Base-by-base conservation (phyloP, 208 protist species). In the Leptomonas seymouri region DNA sequence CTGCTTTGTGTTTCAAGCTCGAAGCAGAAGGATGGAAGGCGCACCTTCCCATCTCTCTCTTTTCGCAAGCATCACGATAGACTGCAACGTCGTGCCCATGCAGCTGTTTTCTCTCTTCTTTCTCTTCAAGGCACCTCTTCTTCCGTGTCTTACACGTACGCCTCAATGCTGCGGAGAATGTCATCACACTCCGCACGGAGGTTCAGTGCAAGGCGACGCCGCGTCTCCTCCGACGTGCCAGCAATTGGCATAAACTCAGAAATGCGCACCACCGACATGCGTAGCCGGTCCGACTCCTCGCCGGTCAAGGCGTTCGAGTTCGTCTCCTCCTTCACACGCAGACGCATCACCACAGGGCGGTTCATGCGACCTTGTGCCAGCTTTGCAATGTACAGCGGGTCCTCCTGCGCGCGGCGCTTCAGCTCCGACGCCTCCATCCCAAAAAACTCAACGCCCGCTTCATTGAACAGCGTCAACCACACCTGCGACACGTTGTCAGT, bases 401-500 rank as follows among this genome's bases (percentile, higher is more conserved):
- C 93, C 55, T 84, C 76, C 83, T 93, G 89, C 18, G 84, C 67
- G 23, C 79, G 71, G 50, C 78, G 77, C 74, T 95, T 97, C 45
- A 97, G 81, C 80, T 97, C 90, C 27, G 78, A 34, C 25, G 93
- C 93, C 25, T 82, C 44, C 84, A 95, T 93, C 16, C 93, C 93
- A 64, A 94, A 95, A 75, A 97, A 95, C 61, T 95, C 88, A 2
- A 87, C 66, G 36, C 88, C 93, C 4, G 90, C 80, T 64, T 97
- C 93, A 68, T 97, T 94, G 69, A 97, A 97, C 15, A 95, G 68
- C n/a, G 93, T 97, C 39, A 97, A 76, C 93, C 93, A 97, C 81
- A 81, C 81, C 82, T 94, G 90, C 5, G 90, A 91, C 18, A 94
- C 81, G 76, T 91, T 92, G 76, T 97, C 93, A 6, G 86, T 93